Percentiles rank a stretch among this genome's conserved stretches.
Evolutionary conservation across 305 asterid genomes (phyloP).

Genomic region (Caryopteris hybrid): DNA sequence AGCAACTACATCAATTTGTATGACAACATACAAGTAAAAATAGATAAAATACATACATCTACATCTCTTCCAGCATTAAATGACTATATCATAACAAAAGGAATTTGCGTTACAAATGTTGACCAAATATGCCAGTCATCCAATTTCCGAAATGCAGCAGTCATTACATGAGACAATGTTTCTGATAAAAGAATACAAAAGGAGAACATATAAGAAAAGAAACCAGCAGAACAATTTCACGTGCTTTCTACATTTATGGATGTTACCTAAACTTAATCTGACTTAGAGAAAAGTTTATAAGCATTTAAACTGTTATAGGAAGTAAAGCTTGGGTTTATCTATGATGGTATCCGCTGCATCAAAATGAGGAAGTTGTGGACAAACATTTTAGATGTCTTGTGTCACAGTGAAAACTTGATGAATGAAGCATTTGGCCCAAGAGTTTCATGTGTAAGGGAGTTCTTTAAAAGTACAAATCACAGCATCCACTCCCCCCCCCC

Average conservation of each 20-base stretch:
- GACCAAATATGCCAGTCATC: neutral
- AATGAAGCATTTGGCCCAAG: too few relatives aligned
- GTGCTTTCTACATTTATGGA: neutral
- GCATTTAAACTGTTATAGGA: too few relatives aligned
- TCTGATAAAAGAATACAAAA: neutral
- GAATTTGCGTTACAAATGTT: neutral
- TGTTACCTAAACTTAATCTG: too few relatives aligned
- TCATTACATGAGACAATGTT: neutral
- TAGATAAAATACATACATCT: neutral
- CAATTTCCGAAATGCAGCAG: conserved; percentile 5
- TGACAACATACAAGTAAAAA: neutral
- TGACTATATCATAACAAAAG: neutral
- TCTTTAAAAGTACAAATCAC: too few relatives aligned
- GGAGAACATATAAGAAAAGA: neutral
- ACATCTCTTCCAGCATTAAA: neutral
- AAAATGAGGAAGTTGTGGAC: too few relatives aligned
- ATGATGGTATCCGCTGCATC: too few relatives aligned
- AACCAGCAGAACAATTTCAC: neutral
- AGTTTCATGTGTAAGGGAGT: too few relatives aligned
- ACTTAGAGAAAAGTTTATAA: too few relatives aligned
- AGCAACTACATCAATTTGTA: neutral
- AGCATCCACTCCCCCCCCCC: too few relatives aligned
- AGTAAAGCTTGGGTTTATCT: too few relatives aligned
- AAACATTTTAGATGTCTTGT: too few relatives aligned
- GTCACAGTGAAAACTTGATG: too few relatives aligned